A percentile compares a stretch with the other conserved stretches of the same genome.
These are phyloP conservation scores for Hansfordia pulvinata DNA, from an alignment of 2,329 filamentous ascomycete species.

Conservation along the genomic window DNA sequence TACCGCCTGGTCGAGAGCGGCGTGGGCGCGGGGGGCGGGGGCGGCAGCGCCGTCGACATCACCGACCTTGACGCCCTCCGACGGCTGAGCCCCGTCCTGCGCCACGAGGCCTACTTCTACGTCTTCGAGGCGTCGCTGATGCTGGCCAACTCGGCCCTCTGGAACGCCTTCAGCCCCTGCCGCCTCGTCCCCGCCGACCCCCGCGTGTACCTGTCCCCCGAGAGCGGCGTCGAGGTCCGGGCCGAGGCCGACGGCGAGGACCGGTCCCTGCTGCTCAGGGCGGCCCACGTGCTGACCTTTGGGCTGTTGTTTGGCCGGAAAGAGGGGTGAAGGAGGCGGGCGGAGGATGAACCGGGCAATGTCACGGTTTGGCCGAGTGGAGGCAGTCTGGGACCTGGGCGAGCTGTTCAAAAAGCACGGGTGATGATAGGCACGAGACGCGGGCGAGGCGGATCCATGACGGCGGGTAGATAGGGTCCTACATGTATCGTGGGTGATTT, in stretches of 20 bases:
- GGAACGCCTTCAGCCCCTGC: conserved; percentile 28
- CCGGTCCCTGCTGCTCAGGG: conserved; percentile 2
- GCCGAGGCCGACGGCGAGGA: conserved; percentile 2
- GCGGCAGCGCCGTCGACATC: conserved; percentile 15
- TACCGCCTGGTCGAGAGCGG: conserved; percentile 35
- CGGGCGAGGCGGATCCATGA: too few species aligned
- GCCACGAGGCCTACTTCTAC: conserved; percentile 31
- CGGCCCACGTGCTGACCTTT: conserved; percentile 3
- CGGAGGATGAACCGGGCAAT: too few species aligned
- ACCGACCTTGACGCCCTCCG: conserved; percentile 15
- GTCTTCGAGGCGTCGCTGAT: conserved; percentile 29
- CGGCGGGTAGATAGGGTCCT: too few species aligned
- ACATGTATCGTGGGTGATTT: too few species aligned
- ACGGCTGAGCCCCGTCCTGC: conserved; percentile 20
- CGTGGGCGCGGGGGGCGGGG: conserved; percentile 14
- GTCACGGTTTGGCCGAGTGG: too few species aligned
- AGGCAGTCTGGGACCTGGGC: too few species aligned
- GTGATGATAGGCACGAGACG: too few species aligned
- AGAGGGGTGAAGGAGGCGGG: too few species aligned
- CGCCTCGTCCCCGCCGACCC: conserved; percentile 22
- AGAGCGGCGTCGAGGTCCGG: conserved; percentile 19
- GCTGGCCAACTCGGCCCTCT: conserved; percentile 25
- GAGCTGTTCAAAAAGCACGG: too few species aligned
- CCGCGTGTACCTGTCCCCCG: conserved; percentile 23
- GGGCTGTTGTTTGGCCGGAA: conserved; percentile 4